Percentiles rank a stretch among this genome's conserved stretches.
These are phyloP conservation scores for Aspergillus avenaceus DNA, from an alignment of 495 filamentous ascomycete species.

Conservation along the genomic window DNA sequence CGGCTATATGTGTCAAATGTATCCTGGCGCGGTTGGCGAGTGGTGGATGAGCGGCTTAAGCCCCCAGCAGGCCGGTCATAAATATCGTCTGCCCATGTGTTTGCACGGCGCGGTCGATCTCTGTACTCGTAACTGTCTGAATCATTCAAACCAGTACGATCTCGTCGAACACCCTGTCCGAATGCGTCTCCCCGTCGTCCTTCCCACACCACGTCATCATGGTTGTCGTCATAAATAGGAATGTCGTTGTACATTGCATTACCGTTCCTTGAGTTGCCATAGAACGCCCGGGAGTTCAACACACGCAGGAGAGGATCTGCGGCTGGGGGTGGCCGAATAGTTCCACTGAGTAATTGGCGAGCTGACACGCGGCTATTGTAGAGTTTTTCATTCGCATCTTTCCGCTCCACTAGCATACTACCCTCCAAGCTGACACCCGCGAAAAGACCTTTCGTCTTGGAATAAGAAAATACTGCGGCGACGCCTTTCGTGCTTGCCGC, in stretches of 20 bases:
- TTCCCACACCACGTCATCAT: constrained; percentile 93
- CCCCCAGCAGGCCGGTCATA: constrained; percentile 64
- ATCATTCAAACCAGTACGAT: constrained; percentile 48
- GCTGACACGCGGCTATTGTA: constrained; percentile 82
- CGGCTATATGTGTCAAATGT: constrained; percentile 49
- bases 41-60: constrained; percentile 47
- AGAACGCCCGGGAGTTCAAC: constrained; percentile 79
- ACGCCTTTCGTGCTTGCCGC: constrained; percentile 87
- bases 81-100: constrained; percentile 85
- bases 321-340: constrained; percentile 71
- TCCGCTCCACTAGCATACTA: constrained; percentile 82
- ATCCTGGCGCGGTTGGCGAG: constrained; percentile 30
- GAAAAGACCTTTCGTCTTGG: constrained; percentile 95
- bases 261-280: constrained; percentile 50
- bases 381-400: constrained; percentile 94
- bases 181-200: constrained; percentile 69
- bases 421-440: constrained; percentile 94
- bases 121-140: constrained; percentile 57
- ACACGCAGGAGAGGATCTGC: constrained; percentile 81
- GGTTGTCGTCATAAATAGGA: constrained; percentile 82
- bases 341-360: constrained; percentile 73
- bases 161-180: constrained; percentile 64
- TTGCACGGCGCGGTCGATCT: constrained; percentile 62
- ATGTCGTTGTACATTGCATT: constrained; percentile 91
- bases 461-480: constrained; percentile 91